A percentile compares a stretch with the other conserved stretches of the same genome.
Conservation (phyloP, 352 stramenopile species). For the Phytophthora fragariae region DNA sequence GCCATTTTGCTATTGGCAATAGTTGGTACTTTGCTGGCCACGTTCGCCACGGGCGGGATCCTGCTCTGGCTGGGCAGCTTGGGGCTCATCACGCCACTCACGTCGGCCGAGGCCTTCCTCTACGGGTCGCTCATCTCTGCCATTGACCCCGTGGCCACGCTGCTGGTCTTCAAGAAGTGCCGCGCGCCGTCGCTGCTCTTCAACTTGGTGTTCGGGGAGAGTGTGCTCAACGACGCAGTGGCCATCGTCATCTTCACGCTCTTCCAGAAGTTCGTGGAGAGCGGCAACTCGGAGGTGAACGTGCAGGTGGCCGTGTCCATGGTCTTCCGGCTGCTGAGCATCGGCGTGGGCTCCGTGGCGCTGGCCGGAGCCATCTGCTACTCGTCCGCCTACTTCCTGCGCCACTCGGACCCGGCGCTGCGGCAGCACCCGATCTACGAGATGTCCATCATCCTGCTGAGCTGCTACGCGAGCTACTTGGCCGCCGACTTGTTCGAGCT, state of each 20-base stretch:
- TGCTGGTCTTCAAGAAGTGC: slow-evolving; percentile 92
- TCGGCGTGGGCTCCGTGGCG: slow-evolving; percentile 58
- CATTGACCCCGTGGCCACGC: slow-evolving; percentile 93
- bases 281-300: slow-evolving; percentile 52
- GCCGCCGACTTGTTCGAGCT: slow-evolving; percentile 67
- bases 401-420: slow-evolving; percentile 55
- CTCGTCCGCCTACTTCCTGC: slow-evolving; percentile 64
- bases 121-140: slow-evolving; percentile 93
- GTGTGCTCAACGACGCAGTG: slow-evolving; percentile 92
- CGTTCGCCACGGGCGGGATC: slow-evolving; percentile 58
- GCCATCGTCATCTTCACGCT: slow-evolving; percentile 85
- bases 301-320: slow-evolving; percentile 42
- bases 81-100: slow-evolving; percentile 67
- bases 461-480: slow-evolving; percentile 79
- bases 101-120: slow-evolving; percentile 85
- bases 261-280: slow-evolving; percentile 69
- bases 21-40: slow-evolving; percentile 56
- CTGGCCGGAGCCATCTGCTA: slow-evolving; percentile 62
- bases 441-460: slow-evolving; percentile 81
- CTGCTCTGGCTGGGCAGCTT: slow-evolving; percentile 55
- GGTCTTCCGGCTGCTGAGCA: slow-evolving; percentile 54
- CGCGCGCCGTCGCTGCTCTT: slow-evolving; percentile 84
- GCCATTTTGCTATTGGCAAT: slow-evolving; percentile 56
- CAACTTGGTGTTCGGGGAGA: slow-evolving; percentile 95
- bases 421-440: slow-evolving; percentile 72